These are phyloP conservation scores for Phytophthora sp. DNA, from an alignment of 352 stramenopile genomes.

Conservation along the genomic window DNA sequence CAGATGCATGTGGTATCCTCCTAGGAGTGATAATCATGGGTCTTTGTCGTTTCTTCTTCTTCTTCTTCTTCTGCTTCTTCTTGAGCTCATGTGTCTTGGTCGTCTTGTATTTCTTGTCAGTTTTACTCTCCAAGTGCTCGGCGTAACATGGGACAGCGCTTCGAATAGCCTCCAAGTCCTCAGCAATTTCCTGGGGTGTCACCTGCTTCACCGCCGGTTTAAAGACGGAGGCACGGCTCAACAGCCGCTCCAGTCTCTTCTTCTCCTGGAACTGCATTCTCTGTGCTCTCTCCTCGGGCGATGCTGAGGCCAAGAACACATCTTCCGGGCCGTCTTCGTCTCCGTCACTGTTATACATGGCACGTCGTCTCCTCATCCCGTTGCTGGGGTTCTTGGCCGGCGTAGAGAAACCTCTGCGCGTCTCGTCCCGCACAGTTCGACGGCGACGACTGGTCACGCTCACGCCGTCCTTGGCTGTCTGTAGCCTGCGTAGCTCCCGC, in stretches of 20 bases:
- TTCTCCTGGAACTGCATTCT: conserved; percentile 57
- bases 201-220: conserved; percentile 47
- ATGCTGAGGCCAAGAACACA: conserved; percentile 33
- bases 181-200: conserved; percentile 34
- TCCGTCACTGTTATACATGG: conserved; percentile 27
- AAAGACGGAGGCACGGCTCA: conserved; percentile 62
- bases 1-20: conserved; percentile 28
- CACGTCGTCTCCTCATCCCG: conserved; percentile 24
- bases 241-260: conserved; percentile 56
- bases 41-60: conserved; percentile 36
- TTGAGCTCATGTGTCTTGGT: conserved; percentile 3
- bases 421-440: conserved; percentile 36
- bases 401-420: conserved; percentile 13
- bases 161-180: conserved; percentile 52
- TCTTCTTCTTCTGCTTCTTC: conserved; percentile 13
- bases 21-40: conserved; percentile 25
- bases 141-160: conserved; percentile 16
- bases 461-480: conserved; percentile 65
- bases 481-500: conserved; percentile 59
- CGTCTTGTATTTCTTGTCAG: conserved; percentile 22
- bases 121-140: neutral
- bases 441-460: conserved; percentile 70
- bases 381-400: conserved; percentile 25
- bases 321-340: conserved; percentile 31
- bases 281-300: conserved; percentile 40